phyloP scores from a whole-genome alignment of 2,329 filamentous ascomycete genomes.

The Colletotrichum musicola region DNA sequence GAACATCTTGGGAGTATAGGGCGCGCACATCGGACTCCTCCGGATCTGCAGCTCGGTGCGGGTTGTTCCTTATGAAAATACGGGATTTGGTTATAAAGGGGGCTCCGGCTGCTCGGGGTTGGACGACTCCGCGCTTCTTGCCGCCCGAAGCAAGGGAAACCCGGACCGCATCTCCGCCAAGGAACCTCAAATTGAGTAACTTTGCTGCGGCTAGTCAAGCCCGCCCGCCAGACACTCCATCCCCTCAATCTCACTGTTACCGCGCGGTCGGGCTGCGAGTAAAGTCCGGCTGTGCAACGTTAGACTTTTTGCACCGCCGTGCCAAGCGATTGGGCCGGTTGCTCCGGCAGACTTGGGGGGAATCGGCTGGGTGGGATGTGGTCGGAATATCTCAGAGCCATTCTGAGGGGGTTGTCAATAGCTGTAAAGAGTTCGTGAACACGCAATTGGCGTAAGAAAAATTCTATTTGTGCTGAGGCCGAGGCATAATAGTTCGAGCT shows the following conservation, averaged over 20 bases:
- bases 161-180: neutral
- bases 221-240: neutral
- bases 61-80: neutral
- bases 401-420: neutral
- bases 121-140: too few relatives aligned
- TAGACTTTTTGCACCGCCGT: neutral
- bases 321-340: neutral
- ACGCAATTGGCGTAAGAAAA: too few relatives aligned
- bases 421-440: too few relatives aligned
- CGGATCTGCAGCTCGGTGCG: neutral
- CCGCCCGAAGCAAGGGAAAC: neutral
- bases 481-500: too few relatives aligned
- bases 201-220: conserved; percentile 3
- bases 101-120: neutral
- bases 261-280: neutral
- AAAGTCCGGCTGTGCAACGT: neutral
- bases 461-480: too few relatives aligned
- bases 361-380: too few relatives aligned
- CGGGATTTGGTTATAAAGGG: neutral
- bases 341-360: neutral
- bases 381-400: too few relatives aligned
- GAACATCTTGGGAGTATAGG: neutral
- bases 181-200: conserved; percentile 7
- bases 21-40: neutral
- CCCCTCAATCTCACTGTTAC: neutral